Evolutionary conservation across 305 asterid species (phyloP).

Genomic region (Solanum chacoense): DNA sequence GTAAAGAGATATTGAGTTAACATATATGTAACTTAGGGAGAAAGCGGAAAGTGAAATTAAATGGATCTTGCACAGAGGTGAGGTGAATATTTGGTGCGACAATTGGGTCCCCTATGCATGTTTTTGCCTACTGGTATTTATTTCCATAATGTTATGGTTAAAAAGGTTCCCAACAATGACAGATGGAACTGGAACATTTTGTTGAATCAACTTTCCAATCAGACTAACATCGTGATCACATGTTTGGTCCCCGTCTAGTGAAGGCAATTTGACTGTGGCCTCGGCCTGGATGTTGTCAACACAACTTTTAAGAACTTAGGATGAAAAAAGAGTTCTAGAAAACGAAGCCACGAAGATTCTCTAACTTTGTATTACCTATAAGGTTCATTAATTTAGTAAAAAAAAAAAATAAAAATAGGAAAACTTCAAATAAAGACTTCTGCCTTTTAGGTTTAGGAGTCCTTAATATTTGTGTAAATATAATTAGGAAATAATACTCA

Average conservation of each 20-base stretch:
- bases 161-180: neutral
- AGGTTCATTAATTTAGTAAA: neutral
- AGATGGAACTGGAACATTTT: neutral
- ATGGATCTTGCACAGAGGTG: too few species aligned
- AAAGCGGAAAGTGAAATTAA: too few species aligned
- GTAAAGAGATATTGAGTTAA: neutral
- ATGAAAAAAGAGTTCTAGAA: too few species aligned
- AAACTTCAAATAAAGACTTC: too few species aligned
- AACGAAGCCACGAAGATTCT: too few species aligned
- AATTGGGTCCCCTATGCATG: neutral
- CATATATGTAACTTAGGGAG: too few species aligned
- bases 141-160: neutral
- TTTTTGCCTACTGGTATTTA: neutral
- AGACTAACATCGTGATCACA: neutral
- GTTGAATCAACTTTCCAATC: neutral
- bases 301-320: neutral
- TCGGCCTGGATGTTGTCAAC: neutral
- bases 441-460: neutral
- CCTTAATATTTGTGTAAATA: neutral
- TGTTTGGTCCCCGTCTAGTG: neutral
- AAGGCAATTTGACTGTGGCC: neutral
- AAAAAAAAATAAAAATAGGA: too few species aligned
- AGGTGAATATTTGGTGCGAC: neutral
- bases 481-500: neutral
- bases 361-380: too few species aligned